Base-by-base conservation (phyloP, 2,329 filamentous ascomycete genomes). In the Alternaria viburni region DNA sequence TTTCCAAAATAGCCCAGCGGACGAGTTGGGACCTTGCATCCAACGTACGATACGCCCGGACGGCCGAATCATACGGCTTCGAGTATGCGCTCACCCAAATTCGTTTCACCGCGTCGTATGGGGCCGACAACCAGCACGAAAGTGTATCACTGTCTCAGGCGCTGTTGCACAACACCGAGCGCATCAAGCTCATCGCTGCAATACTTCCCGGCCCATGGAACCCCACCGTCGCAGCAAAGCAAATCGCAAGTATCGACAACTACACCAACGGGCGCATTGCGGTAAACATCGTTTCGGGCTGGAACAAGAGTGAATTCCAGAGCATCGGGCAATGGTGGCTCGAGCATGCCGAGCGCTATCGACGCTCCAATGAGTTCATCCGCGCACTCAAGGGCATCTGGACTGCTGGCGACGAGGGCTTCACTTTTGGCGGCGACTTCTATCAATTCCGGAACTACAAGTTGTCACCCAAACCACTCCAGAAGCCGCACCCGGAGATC, bases 301-400 rank as follows among this genome's bases (percentile, higher is more conserved):
- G 85, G 84, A 86, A 86, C 75, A 86, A 85, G 67, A 78, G 81
- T 56, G 85, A 86, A 71, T 86, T 86, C 64, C 82, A 81, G 0
- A 80, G 80, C 50, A 83, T 86, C 21, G 84, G 84, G 6, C 83
- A 86, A 71, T 86, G 84, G 84, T 86, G 84, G 85, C 79, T 86
- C 15, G 84, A 86, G 65, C 84, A 86, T 64, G 81, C 82, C 2
- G 85, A 86, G 73, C 81, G 84, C 4, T 86, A 86, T 68, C 79
- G 84, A 32, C 81, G 85, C 17, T 83, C 64, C 4, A 69, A 70
- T n/a, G 84, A 86, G 69, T 86, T 86, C 71, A 86, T 86, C 52
- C 77, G 82, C 55, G 85, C 83, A 54, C 74, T 86, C 4, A 82
- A 81, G 54, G 84, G 84, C 4, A 86, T 86, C 58, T 86, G 83